Evolutionary conservation across 2,329 filamentous ascomycete genomes (phyloP), one percentile per base, ranked within the genome.

Genomic region (Aphanoascus verrucosus): DNA sequence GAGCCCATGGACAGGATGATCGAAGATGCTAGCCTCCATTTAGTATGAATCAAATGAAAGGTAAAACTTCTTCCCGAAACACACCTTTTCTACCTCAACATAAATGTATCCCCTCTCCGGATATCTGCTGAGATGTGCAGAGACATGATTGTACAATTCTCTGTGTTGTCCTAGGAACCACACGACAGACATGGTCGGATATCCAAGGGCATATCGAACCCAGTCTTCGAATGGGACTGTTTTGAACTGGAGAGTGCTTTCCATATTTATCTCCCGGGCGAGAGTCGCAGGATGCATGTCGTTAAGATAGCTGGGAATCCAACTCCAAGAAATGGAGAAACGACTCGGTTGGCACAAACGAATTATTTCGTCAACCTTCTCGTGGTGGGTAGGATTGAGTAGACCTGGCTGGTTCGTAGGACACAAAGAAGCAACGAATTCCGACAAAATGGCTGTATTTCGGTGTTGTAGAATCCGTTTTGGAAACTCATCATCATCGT

Each of bases 161-260:
- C 64, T 65, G 56, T 72, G 69, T 49, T 71, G 69, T 5, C 64
- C 58, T 6, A 71, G 55, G 40, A 72, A 71, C 65, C 67, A 71
- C 23, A 70, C 63, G 8, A 71, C 64, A 3, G 64, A 63, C 9
- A 57, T 42, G 1, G 64, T 60, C 41, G 57, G 53, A 44, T 71
- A 71, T 1, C 67, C 66, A 34, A 72, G 55, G 8, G 69, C 64
- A 52, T 67, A 69, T 11, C 68, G 67, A 23, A 71, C 67, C 52
- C 69, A 61, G 35, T 70, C 68, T 53, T 71, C 68, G 40, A 72
- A 71, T 2, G 65, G 62, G 45, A 72, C 64, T 1, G 61, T 61
- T 28, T 59, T 64, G 28, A 72, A 70, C 11, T 71, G 69, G n/a
- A 67, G 58, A 55, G 67, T 65, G 49, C 69, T 72, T 56, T 72